Base-by-base conservation (phyloP, 1,284 basidiomycete species). In the Apiotrichum sp. region DNA sequence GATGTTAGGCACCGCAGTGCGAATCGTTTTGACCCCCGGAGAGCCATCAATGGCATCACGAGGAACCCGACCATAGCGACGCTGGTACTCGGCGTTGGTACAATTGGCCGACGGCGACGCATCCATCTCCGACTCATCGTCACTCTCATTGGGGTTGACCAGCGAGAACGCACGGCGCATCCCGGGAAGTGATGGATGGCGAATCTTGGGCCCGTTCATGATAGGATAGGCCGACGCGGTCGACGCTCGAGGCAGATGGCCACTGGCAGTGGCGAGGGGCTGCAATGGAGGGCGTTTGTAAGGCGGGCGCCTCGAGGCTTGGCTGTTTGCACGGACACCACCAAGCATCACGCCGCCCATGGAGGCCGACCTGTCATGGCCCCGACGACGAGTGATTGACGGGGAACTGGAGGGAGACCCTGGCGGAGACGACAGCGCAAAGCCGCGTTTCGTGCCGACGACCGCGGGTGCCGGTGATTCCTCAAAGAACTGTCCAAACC, bases 81-180 rank as follows among this genome's bases (percentile, higher is more conserved):
- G 56, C 16, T 62, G 64, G 48, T 69, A 65, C 47, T 67, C 68
- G n/a, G 63, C 65, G n/a, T 41, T 41, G 40, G 66, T 62, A 8
- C 67, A 56, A 5, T 42, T 42, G 33, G 70, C 63, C 6, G 66
- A 70, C 0, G 69, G 70, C 8, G 69, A 74, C 8, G 60, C 63
- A 40, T 72, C 66, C 58, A 65, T 65, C 50, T 71, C 67, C 46
- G 66, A 67, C 57, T 71, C 72, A 43, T 69, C 69, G 34, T 71
- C 69, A 41, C 62, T 69, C 34, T 67, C 65, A n/a, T 51, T 55
- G 54, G 72, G 73, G 51, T 73, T 70, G 59, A 70, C 72, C 1
- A 77, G 71, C 0, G 76, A 77, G 57, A 65, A 71, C 2, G 74
- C 73, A 40, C 76, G 63, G 46, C 75, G 66, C 70, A 77, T 74